phyloP scores from a whole-genome alignment of 495 filamentous ascomycete species.

The Penicillium ucsense region DNA sequence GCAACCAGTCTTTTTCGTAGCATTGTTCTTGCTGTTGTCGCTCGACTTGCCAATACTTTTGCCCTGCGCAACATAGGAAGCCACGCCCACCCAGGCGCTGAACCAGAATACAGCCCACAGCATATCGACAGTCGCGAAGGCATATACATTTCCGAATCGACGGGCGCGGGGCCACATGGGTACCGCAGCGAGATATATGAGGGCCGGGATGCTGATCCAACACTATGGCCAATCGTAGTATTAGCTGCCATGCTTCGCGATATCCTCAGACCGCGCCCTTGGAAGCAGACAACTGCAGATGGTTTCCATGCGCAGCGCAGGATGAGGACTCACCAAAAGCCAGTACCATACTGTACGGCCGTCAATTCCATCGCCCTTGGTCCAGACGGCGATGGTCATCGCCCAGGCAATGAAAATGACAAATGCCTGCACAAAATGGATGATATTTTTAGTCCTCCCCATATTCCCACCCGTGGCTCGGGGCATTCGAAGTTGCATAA shows the following conservation, averaged over 20 bases:
- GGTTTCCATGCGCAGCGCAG: not conserved
- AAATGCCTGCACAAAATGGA: constrained; percentile 50
- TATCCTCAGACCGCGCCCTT: not conserved
- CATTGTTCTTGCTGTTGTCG: not conserved
- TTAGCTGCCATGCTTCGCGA: constrained; percentile 9
- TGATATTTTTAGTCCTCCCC: constrained; percentile 36
- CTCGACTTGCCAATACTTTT: constrained; percentile 30
- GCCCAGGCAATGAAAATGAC: constrained; percentile 62
- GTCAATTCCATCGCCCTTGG: constrained; percentile 50
- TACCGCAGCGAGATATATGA: constrained; percentile 75
- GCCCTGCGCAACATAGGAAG: constrained; percentile 52
- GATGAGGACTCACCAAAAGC: constrained; percentile 54
- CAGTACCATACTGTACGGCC: constrained; percentile 69
- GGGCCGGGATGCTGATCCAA: constrained; percentile 71
- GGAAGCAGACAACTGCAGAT: not conserved
- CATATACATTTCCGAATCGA: constrained; percentile 73
- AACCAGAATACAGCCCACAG: constrained; percentile 77
- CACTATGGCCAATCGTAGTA: constrained; percentile 43
- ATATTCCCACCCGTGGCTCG: constrained; percentile 27
- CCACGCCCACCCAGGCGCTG: constrained; percentile 67
- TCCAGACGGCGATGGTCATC: constrained; percentile 65
- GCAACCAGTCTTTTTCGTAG: constrained; percentile 24
- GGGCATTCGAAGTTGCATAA: constrained; percentile 24
- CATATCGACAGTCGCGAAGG: constrained; percentile 63
- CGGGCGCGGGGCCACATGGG: constrained; percentile 76